Evolutionary conservation across 106 monocot species (phyloP), one percentile per base, ranked within the genome.

Genomic region (Apostasia shenzhenica): DNA sequence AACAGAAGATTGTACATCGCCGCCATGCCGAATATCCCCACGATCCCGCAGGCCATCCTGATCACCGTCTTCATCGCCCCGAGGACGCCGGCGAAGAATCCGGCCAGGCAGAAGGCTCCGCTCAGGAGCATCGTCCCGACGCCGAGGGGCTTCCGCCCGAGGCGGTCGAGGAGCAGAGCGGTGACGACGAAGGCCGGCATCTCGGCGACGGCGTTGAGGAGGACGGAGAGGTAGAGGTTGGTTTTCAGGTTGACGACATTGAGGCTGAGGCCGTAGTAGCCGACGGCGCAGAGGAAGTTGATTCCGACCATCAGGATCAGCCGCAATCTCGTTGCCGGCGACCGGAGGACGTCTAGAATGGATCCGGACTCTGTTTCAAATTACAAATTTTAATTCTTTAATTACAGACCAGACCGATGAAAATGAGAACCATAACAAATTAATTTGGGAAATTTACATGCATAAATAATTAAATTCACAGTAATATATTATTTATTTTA

Each of bases 1-100:
- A 71, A 82, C 53, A 81, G 26, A 48, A 86, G 46, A 26, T 86
- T 76, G 50, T 69, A 81, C 0, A 72, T 76, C 14, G 75, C 85
- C 2, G 85, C 71, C 69, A 76, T 61, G 44, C 75, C 75, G 46
- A 79, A 86, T 38, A 86, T 86, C 48, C 75, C 85, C 46, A 73
- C 5, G 13, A 81, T 50, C 3, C 75, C 75, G 48, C 75, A 78
- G 1, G 8, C 72, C 59, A 69, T 57, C 37, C 72, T 52, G 59
- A 72, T 14, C 26, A 77, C 45, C 56, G 80, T 85, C 53, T 85
- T 84, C 48, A 73, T 10, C 39, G 26, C 61, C 8, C 44, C 4
- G 38, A 76, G 57, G 6, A 49, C 70, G 54, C 52, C 6, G 7
- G 69, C 65, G 43, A 47, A 62, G 1, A 47, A 46, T 2, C 54